These are phyloP conservation scores for Arachis stenosperma DNA, from an alignment of 306 rosid genomes.

Conservation along the genomic window DNA sequence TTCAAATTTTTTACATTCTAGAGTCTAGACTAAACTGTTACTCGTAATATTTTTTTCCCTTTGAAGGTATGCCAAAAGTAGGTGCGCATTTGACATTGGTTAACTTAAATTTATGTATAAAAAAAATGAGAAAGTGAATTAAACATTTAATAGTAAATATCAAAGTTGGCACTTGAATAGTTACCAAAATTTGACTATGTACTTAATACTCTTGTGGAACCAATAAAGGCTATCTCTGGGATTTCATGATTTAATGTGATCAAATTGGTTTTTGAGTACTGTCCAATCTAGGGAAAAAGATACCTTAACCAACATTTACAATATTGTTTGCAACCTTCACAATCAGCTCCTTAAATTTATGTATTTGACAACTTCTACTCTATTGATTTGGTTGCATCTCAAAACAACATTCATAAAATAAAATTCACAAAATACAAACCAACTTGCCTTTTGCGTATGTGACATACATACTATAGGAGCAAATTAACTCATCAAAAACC, in stretches of 20 bases:
- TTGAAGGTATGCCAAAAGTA: no score
- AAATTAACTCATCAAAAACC: not conserved
- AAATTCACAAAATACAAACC: conserved; percentile 1
- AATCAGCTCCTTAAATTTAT: not conserved
- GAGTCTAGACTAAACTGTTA: no score
- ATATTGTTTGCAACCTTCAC: conserved; percentile 8
- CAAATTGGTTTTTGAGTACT: not conserved
- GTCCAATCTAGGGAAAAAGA: conserved; percentile 21
- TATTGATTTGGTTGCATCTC: conserved; percentile 11
- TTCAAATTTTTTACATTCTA: no score
- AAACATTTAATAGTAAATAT: no score
- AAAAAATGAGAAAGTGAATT: no score
- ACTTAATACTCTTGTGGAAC: no score
- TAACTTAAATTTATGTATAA: no score
- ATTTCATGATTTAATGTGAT: not conserved
- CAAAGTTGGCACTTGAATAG: no score
- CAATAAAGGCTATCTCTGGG: not conserved
- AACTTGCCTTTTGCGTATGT: not conserved
- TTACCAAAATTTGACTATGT: no score
- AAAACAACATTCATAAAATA: not conserved
- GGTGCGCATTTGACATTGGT: no score
- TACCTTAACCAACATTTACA: conserved; percentile 25
- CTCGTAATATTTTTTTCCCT: no score
- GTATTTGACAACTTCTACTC: conserved; percentile 22
- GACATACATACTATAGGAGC: conserved; percentile 1